Percentiles rank a stretch among this genome's conserved stretches.
Conservation (phyloP, 2,329 filamentous ascomycete species). For the Aspergillus niger region DNA sequence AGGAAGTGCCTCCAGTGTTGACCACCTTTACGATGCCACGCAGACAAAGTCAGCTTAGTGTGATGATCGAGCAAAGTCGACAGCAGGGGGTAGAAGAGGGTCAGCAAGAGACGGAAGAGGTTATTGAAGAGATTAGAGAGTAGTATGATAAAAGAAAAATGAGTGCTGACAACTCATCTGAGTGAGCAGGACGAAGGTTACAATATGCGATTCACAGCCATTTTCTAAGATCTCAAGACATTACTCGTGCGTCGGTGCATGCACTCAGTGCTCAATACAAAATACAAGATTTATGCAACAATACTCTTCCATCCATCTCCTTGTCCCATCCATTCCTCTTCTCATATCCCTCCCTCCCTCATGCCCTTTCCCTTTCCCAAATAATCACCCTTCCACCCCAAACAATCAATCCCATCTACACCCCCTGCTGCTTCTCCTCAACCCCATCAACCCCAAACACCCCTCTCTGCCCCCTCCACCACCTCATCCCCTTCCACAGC, state of each 20-base stretch:
- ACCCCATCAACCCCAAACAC: conserved; percentile 11
- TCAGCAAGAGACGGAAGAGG: background rate
- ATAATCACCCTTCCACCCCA: background rate
- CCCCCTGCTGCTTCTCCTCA: conserved; percentile 30
- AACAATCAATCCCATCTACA: background rate
- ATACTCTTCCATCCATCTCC: too few species aligned
- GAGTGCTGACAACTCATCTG: background rate
- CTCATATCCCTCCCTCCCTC: background rate
- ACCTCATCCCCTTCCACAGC: conserved; percentile 38
- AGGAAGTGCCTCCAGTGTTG: conserved; percentile 5
- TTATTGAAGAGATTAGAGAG: background rate
- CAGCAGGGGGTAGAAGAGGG: background rate
- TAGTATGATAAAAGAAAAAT: background rate
- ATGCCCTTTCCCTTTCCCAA: background rate
- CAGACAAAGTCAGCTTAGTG: conserved; percentile 22
- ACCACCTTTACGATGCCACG: conserved; percentile 17
- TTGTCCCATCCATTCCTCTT: background rate
- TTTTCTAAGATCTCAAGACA: background rate
- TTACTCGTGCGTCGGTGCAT: background rate
- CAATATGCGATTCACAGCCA: too few species aligned
- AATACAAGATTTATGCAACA: background rate
- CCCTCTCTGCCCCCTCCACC: conserved; percentile 30
- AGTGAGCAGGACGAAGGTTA: background rate
- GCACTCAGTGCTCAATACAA: background rate
- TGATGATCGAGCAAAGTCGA: conserved; percentile 22